Evolutionary conservation across 306 rosid genomes (phyloP).

Genomic region (Acacia melanoxylon): DNA sequence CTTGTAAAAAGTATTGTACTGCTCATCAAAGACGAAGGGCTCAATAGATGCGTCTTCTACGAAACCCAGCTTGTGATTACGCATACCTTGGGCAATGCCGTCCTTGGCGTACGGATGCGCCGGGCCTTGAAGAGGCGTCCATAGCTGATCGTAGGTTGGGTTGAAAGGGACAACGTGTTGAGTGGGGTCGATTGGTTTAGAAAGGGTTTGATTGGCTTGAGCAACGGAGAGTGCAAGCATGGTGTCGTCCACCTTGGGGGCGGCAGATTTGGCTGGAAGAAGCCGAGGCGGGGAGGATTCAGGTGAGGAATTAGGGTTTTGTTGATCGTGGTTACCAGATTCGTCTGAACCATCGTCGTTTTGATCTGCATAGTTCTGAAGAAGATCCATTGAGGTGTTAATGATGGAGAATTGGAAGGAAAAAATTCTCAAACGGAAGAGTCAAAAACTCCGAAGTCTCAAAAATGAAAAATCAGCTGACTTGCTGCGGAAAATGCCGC

Average conservation of each 20-base stretch:
- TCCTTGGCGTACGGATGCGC: slow-evolving; percentile 94
- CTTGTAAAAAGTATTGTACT: slow-evolving; percentile 87
- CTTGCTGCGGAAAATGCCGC: not conserved
- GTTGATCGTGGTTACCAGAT: slow-evolving; percentile 23
- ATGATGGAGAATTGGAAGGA: not conserved
- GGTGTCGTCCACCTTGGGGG: slow-evolving; percentile 92
- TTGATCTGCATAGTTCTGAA: slow-evolving; percentile 59
- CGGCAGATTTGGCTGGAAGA: slow-evolving; percentile 70
- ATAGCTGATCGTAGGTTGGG: slow-evolving; percentile 89
- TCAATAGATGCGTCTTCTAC: slow-evolving; percentile 90
- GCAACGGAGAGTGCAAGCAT: slow-evolving; percentile 81
- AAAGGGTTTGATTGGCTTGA: slow-evolving; percentile 34
- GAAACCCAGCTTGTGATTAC: slow-evolving; percentile 95
- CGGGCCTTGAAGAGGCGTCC: slow-evolving; percentile 91
- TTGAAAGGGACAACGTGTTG: slow-evolving; percentile 78
- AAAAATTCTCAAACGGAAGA: not conserved
- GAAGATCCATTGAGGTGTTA: slow-evolving; percentile 63
- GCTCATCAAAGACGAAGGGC: slow-evolving; percentile 89
- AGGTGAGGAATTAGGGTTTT: slow-evolving; percentile 59
- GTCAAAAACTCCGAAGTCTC: not conserved
- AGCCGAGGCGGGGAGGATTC: slow-evolving; percentile 78
- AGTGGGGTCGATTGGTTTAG: slow-evolving; percentile 84
- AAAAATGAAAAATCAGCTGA: not conserved
- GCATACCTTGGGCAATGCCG: slow-evolving; percentile 93
- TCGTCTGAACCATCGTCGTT: slow-evolving; percentile 41